Evolutionary conservation across 1,284 basidiomycete species (phyloP), one percentile per base, ranked within the genome.

Genomic region (Apiotrichum laibachii): DNA sequence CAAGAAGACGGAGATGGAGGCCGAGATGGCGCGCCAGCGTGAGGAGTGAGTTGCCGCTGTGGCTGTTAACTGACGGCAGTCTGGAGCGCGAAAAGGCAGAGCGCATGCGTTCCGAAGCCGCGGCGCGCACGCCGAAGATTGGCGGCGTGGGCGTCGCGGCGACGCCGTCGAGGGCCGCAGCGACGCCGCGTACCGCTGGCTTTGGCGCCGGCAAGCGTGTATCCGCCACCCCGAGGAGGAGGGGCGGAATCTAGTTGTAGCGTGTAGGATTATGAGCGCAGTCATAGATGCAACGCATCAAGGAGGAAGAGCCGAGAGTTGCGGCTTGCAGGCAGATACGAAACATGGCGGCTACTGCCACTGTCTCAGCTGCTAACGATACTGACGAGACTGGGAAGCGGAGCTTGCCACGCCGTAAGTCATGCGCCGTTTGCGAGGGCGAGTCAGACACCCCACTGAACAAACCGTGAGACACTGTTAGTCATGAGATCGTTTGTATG

Each of bases 1-100:
- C 40, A 89, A 87, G 77, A 85, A 85, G 70, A 90, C 92, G 0
- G 92, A 96, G 76, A 79, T 96, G 21, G 92, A 98, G 57, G 71
- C 75, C 22, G 88, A 92, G 78, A 93, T 95, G 82, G 90, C 90
- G 15, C 83, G 83, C 60, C 87, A 93, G 70, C 84, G 92, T 55
- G 90, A 91, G 80, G 86, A 86, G 90, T 92, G 73, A 77, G 89
- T 84, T 1, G 6, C 9, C 5, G 4, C 16, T 42, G 11, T 21
- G 19, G n/a, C 19, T 18, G 56, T 46, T 53, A 39, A 57, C 45
- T 7, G 5, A 10, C 37, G 39, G 34, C 52, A 37, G 75, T 42
- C 68, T 72, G 37, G 76, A 78, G 53, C 64, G 75, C 33, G 68
- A 67, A 2, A 83, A 84, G 57, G 87, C 90, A 62, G 84, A 86